Conservation (phyloP, 1,284 basidiomycete genomes). For the Pisolithus thermaeus region DNA sequence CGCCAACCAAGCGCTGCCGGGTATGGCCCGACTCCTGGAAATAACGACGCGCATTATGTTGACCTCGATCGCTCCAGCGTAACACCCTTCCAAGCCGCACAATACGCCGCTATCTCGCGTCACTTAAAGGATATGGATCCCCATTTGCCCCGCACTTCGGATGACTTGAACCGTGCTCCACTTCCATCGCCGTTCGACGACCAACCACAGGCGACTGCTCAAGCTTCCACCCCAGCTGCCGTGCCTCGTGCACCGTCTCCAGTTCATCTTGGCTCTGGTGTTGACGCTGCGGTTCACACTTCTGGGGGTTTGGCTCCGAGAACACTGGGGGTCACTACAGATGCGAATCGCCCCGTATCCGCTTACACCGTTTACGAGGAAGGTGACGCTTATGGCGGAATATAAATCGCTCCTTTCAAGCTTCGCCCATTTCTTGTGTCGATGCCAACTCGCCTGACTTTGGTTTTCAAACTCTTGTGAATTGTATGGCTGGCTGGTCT, state of each 20-base stretch:
- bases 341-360: conserved; percentile 34
- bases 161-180: conserved; percentile 20
- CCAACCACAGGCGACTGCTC: not conserved
- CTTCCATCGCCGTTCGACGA: conserved; percentile 26
- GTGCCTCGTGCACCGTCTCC: conserved; percentile 11
- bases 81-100: conserved; percentile 65
- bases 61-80: conserved; percentile 62
- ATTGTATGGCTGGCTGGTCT: conserved; percentile 17
- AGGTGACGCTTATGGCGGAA: conserved; percentile 62
- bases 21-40: conserved; percentile 7
- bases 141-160: conserved; percentile 19
- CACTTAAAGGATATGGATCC: conserved; percentile 44
- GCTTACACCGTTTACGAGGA: conserved; percentile 52
- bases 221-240: not conserved
- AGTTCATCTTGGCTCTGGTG: conserved; percentile 19
- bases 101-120: conserved; percentile 63
- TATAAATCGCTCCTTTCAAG: conserved; percentile 31
- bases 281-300: conserved; percentile 18
- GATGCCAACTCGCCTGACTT: not conserved
- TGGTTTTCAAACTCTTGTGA: conserved; percentile 7
- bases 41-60: conserved; percentile 42
- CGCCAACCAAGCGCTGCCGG: conserved; percentile 17
- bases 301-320: conserved; percentile 17
- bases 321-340: conserved; percentile 2
- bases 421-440: conserved; percentile 5